Percentiles rank a stretch among this genome's conserved stretches.
Evolutionary conservation across 140 eudicot genomes (phyloP).

Genomic region (Stevia rebaudiana): DNA sequence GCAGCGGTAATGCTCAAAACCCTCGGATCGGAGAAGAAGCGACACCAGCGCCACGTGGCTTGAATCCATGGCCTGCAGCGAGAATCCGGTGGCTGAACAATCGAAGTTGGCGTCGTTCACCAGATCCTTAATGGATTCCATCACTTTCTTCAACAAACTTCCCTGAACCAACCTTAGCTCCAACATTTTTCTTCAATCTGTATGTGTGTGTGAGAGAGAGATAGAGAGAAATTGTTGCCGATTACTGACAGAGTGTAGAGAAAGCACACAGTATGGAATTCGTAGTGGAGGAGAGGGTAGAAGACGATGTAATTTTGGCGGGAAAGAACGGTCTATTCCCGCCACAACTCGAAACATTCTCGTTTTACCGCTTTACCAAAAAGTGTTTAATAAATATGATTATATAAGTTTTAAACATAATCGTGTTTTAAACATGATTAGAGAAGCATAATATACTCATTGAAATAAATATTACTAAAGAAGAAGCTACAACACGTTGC

Average conservation of each 20-base stretch:
- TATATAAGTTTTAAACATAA: too few species aligned
- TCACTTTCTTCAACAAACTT: slow-evolving; percentile 45
- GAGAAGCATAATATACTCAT: too few species aligned
- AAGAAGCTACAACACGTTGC: too few species aligned
- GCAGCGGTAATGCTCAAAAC: slow-evolving; percentile 63
- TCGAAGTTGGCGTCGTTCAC: slow-evolving; percentile 66
- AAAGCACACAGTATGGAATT: background rate
- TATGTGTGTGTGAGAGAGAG: background rate
- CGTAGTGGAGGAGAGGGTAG: slow-evolving; percentile 11
- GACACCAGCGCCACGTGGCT: slow-evolving; percentile 69
- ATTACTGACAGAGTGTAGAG: background rate
- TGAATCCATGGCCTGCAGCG: slow-evolving; percentile 75
- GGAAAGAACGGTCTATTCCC: slow-evolving; percentile 23
- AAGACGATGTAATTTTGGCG: slow-evolving; percentile 26
- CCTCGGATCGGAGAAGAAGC: slow-evolving; percentile 51
- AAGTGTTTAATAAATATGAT: too few species aligned
- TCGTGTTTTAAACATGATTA: too few species aligned
- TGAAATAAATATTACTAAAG: too few species aligned
- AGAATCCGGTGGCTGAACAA: slow-evolving; percentile 60
- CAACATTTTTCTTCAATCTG: slow-evolving; percentile 30
- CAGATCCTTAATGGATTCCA: slow-evolving; percentile 57
- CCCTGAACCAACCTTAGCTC: slow-evolving; percentile 61
- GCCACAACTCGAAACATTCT: slow-evolving; percentile 8
- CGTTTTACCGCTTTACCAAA: background rate
- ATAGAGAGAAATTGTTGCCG: background rate